phyloP scores from a whole-genome alignment of 129 eudicot species.

The Solidago caesia region DNA sequence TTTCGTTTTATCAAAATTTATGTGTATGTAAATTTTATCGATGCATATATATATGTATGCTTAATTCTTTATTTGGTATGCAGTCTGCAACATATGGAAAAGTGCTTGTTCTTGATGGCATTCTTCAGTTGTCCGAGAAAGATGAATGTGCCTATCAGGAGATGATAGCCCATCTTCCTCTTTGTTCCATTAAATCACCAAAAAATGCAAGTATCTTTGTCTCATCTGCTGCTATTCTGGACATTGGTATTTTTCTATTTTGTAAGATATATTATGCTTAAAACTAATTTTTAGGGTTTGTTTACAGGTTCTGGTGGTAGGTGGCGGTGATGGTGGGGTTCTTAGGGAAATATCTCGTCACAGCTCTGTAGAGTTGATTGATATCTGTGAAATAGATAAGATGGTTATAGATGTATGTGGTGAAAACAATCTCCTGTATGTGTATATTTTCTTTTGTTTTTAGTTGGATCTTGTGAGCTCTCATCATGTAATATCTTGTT shows the following conservation, averaged over 20 bases:
- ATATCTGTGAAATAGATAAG: slow-evolving; percentile 94
- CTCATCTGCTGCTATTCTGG: not conserved
- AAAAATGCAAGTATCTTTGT: slow-evolving; percentile 54
- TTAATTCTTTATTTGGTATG: slow-evolving; percentile 22
- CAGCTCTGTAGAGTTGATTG: slow-evolving; percentile 79
- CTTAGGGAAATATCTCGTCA: slow-evolving; percentile 91
- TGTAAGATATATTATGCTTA: not conserved
- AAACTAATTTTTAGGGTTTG: slow-evolving; percentile 1
- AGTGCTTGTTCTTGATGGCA: slow-evolving; percentile 95
- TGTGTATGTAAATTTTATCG: not conserved
- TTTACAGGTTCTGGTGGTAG: slow-evolving; percentile 85
- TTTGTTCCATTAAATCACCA: slow-evolving; percentile 85
- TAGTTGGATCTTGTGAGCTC: not conserved
- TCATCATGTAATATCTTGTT: slow-evolving; percentile 23
- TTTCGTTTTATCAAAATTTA: slow-evolving; percentile 3
- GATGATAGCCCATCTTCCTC: slow-evolving; percentile 99
- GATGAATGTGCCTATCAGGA: slow-evolving; percentile 99
- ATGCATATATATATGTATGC: not conserved
- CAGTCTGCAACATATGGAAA: slow-evolving; percentile 87
- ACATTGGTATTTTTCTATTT: not conserved
- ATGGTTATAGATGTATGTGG: slow-evolving; percentile 96
- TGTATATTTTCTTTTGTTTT: not conserved
- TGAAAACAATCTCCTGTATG: slow-evolving; percentile 5
- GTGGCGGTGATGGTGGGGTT: slow-evolving; percentile 99
- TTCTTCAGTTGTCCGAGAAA: slow-evolving; percentile 87